Base-by-base conservation (phyloP, 768 basidiomycete species). In the Porpolomopsis calyptriformis region DNA sequence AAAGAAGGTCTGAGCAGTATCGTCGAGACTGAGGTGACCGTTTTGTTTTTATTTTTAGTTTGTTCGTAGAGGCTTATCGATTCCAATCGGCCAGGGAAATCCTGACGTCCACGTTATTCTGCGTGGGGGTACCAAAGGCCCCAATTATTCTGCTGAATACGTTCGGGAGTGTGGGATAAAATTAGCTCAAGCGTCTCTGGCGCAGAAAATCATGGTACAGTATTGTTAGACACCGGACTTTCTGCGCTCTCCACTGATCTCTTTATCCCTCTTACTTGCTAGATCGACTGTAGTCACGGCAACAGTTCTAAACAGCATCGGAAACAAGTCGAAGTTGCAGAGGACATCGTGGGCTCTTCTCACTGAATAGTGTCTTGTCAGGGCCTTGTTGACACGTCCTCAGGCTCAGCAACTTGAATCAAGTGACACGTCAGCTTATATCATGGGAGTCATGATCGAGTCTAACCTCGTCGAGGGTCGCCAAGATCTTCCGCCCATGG, bases 211-310 rank as follows among this genome's bases (percentile, higher is more conserved):
- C 51, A 97, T 98, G 94, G 89, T 91, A 54, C 45, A 1, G 33
- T 31, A n/a, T n/a, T n/a, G n/a, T n/a, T n/a, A n/a, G n/a, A n/a
- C n/a, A n/a, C n/a, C n/a, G n/a, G n/a, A n/a, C n/a, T n/a, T n/a
- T n/a, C n/a, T n/a, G n/a, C n/a, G n/a, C 37, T 29, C 43, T 7
- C 35, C n/a, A 27, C 27, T 38, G 19, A 22, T 38, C 14, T 34
- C 44, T 10, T 45, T 37, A 18, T 40, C 41, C 39, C 41, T 29
- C 18, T 8, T 26, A 20, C 40, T 2, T 47, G 52, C 24, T 58
- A 94, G 92, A 81, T 96, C 52, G 90, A 94, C 64, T 94, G 94
- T 73, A 93, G 90, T 55, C 93, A 97, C 60, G 92, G 94, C 49
- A 97, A 98, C 66, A 89, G 85, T 56, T 78, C 73, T 49, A 97